A percentile compares a stretch with the other conserved stretches of the same genome.
Conservation (phyloP, 2,329 filamentous ascomycete species). For the Esteya vermicola region DNA sequence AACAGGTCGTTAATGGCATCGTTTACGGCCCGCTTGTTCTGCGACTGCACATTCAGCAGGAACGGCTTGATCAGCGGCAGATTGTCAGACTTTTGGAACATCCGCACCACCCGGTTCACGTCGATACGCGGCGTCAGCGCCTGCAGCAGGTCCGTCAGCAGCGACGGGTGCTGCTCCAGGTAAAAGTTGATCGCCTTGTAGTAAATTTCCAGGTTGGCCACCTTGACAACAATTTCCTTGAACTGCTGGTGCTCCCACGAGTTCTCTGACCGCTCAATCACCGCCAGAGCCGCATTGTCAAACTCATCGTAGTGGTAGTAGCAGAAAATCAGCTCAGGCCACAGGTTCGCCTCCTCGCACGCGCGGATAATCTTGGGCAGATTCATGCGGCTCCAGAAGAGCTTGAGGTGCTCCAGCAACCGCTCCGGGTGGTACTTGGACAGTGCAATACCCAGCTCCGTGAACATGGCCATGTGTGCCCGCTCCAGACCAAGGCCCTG, state of each 20-base stretch:
- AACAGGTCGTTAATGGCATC: slow-evolving; percentile 94
- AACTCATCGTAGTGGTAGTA: slow-evolving; percentile 98
- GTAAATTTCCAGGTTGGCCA: slow-evolving; percentile 97
- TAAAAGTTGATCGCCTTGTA: slow-evolving; percentile 97
- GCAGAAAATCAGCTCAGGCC: slow-evolving; percentile 95
- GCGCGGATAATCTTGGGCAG: slow-evolving; percentile 93
- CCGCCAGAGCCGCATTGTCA: slow-evolving; percentile 90
- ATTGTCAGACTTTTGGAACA: slow-evolving; percentile 98
- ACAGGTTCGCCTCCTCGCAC: slow-evolving; percentile 86
- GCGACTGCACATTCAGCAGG: slow-evolving; percentile 84
- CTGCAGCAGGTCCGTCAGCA: slow-evolving; percentile 91
- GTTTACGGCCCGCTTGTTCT: slow-evolving; percentile 98
- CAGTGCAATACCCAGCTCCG: slow-evolving; percentile 77
- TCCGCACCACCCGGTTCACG: slow-evolving; percentile 96
- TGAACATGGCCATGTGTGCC: slow-evolving; percentile 96
- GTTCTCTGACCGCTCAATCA: slow-evolving; percentile 95
- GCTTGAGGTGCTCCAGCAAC: slow-evolving; percentile 95
- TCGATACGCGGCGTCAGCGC: slow-evolving; percentile 86
- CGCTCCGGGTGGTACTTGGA: slow-evolving; percentile 91
- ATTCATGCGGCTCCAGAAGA: slow-evolving; percentile 97
- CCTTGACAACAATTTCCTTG: slow-evolving; percentile 97
- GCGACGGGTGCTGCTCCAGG: slow-evolving; percentile 87
- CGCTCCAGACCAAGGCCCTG: slow-evolving; percentile 87
- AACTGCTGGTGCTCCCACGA: slow-evolving; percentile 99
- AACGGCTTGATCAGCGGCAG: slow-evolving; percentile 97